Evolutionary conservation across 164 flowering plant genomes (phyloP).

Genomic region (Nymphaea thermarum): DNA sequence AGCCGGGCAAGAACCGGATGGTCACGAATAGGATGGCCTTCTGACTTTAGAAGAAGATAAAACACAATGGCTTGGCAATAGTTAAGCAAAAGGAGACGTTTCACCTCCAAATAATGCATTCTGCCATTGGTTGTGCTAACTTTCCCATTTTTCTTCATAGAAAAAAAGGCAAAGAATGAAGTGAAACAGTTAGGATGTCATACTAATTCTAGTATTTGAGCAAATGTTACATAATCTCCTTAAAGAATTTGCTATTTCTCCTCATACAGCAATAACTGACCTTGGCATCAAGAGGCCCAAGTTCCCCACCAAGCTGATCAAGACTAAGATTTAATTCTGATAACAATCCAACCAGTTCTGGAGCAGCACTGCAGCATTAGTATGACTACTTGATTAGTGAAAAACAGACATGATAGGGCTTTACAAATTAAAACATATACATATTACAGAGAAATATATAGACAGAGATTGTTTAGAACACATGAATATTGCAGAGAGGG

Average conservation of each 20-base stretch:
- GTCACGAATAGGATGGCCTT: constrained; percentile 79
- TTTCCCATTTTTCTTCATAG: constrained; percentile 33
- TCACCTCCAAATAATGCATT: constrained; percentile 61
- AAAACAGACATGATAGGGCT: too few relatives aligned
- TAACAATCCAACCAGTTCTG: constrained; percentile 68
- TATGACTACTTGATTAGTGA: not conserved
- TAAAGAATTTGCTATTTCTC: too few relatives aligned
- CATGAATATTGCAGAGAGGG: too few relatives aligned
- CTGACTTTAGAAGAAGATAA: constrained; percentile 92
- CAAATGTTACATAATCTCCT: too few relatives aligned
- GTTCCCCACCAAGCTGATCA: constrained; percentile 50
- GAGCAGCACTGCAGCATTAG: constrained; percentile 51
- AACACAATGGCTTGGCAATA: constrained; percentile 88
- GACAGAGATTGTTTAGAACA: too few relatives aligned
- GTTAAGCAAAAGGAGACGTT: constrained; percentile 47
- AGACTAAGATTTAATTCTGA: constrained; percentile 57
- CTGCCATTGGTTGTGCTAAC: constrained; percentile 30
- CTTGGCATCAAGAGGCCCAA: constrained; percentile 65
- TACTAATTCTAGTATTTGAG: too few relatives aligned
- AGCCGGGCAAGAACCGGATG: constrained; percentile 88
- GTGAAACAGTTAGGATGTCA: too few relatives aligned
- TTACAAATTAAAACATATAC: too few relatives aligned
- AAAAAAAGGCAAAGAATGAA: not conserved
- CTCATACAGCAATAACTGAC: constrained; percentile 16
- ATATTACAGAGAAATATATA: too few relatives aligned